A percentile compares a stretch with the other conserved stretches of the same genome.
phyloP scores from a whole-genome alignment of 73 alveolate genomes.

The Diophrys sp. region DNA sequence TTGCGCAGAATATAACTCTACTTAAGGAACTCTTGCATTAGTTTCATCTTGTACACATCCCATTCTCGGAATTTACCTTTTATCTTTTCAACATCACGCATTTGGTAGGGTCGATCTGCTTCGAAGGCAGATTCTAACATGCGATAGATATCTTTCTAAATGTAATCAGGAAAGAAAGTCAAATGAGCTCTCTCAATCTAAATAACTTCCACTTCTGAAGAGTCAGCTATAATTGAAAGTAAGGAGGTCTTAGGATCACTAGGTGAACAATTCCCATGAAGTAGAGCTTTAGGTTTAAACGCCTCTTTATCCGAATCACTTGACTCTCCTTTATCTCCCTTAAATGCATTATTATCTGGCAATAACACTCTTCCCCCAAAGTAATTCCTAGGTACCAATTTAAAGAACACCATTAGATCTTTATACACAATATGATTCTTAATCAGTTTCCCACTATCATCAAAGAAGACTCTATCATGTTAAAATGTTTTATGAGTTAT shows the following conservation, averaged over 20 bases:
- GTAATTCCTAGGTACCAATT: slow-evolving; percentile 12
- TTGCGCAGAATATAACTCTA: slow-evolving; percentile 16
- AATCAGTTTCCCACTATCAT: slow-evolving; percentile 29
- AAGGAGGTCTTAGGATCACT: neutral
- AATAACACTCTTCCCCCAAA: slow-evolving; percentile 45
- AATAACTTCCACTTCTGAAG: slow-evolving; percentile 30
- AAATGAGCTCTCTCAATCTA: slow-evolving; percentile 18
- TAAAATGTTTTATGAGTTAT: slow-evolving; percentile 17
- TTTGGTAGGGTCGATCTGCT: slow-evolving; percentile 37
- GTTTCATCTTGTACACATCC: slow-evolving; percentile 41
- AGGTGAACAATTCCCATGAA: neutral
- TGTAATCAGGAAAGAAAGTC: slow-evolving; percentile 35
- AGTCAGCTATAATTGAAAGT: slow-evolving; percentile 32
- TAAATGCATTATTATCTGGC: neutral
- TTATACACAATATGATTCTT: slow-evolving; percentile 49
- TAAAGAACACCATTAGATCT: slow-evolving; percentile 49
- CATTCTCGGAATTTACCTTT: slow-evolving; percentile 47
- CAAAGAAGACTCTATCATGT: slow-evolving; percentile 40
- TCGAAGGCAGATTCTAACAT: slow-evolving; percentile 21
- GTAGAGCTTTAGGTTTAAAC: neutral
- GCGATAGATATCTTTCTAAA: slow-evolving; percentile 17
- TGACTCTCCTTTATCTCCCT: neutral
- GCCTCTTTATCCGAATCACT: neutral
- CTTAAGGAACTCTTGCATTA: slow-evolving; percentile 27
- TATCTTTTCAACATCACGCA: slow-evolving; percentile 13